phyloP scores from a whole-genome alignment of 2,329 filamentous ascomycete species.

The Ophiostoma sp. region DNA sequence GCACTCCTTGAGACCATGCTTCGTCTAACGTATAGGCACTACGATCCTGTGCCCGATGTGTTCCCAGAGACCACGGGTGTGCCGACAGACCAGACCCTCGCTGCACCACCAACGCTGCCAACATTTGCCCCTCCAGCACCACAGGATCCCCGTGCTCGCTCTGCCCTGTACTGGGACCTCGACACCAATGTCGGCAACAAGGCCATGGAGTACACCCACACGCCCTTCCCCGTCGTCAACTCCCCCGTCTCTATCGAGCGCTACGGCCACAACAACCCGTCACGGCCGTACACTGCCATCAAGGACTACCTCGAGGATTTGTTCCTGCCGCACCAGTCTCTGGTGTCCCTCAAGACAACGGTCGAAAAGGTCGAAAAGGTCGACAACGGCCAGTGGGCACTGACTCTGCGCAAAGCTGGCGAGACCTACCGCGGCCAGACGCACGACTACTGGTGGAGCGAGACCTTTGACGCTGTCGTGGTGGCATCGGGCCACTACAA shows the following conservation, averaged over 20 bases:
- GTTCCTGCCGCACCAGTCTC: conserved; percentile 33
- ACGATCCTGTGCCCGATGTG: neutral
- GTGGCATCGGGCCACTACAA: conserved; percentile 64
- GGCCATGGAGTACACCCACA: conserved; percentile 53
- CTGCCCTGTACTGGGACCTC: conserved; percentile 18
- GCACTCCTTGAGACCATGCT: too few species aligned
- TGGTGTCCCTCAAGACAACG: conserved; percentile 48
- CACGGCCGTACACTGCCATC: conserved; percentile 46
- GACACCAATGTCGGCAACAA: conserved; percentile 59
- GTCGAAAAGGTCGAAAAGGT: conserved; percentile 54
- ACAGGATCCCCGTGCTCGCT: neutral
- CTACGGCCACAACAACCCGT: conserved; percentile 54
- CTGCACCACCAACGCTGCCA: neutral
- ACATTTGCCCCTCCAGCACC: neutral
- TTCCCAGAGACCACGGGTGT: neutral
- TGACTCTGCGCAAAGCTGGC: conserved; percentile 41
- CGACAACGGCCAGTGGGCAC: conserved; percentile 42
- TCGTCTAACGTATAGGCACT: neutral
- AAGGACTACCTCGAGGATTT: conserved; percentile 49
- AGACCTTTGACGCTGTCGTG: conserved; percentile 36
- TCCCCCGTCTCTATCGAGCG: conserved; percentile 35
- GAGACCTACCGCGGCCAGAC: conserved; percentile 29
- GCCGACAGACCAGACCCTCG: neutral
- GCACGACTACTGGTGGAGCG: conserved; percentile 55
- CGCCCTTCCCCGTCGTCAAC: conserved; percentile 20